Evolutionary conservation across 1,284 basidiomycete species (phyloP), one percentile per base, ranked within the genome.

Genomic region (Cryptococcus amylolentus): DNA sequence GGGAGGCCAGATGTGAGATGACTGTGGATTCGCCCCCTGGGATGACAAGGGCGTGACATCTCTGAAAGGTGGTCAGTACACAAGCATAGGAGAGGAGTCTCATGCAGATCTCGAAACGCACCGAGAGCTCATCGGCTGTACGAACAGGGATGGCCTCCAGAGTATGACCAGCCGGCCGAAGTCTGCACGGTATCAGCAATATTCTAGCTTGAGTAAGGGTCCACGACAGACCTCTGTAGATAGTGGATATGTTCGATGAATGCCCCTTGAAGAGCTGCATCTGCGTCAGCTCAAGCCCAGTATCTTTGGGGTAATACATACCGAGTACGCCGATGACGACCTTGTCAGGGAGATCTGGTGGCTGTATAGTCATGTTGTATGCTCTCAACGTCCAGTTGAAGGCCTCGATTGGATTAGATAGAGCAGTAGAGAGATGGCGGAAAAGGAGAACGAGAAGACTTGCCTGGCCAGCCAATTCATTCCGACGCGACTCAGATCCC

Each of bases 21-120:
- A 93, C 92, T 2, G 95, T 98, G 1, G 91, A 94, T 79, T 98
- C 92, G 84, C 91, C 92, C 16, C 82, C 82, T 44, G 95, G 95
- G 57, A 98, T 89, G 64, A 98, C 86, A 53, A 98, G 80, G 2
- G 87, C 94, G 68, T 91, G 84, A 75, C 93, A 96, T 60, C 70
- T 75, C 67, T 58, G 48, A 41, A 38, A 27, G 14, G 13, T 8
- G 31, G 31, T 35, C 31, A 35, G 31, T 35, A 23, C 23, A 23
- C 23, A 26, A 14, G 54, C 47, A 35, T 35, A 35, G 31, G 6
- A 35, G 10, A 35, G 31, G 31, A 35, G 44, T 49, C 18, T 18
- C 23, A 16, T 18, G 18, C 14, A 14, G 39, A 41, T n/a, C 14
- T 18, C 18, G 13, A n/a, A 23, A 66, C 72, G 49, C 52, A 72